Conservation (phyloP, 2,329 filamentous ascomycete species). For the Nigrospora oryzae region DNA sequence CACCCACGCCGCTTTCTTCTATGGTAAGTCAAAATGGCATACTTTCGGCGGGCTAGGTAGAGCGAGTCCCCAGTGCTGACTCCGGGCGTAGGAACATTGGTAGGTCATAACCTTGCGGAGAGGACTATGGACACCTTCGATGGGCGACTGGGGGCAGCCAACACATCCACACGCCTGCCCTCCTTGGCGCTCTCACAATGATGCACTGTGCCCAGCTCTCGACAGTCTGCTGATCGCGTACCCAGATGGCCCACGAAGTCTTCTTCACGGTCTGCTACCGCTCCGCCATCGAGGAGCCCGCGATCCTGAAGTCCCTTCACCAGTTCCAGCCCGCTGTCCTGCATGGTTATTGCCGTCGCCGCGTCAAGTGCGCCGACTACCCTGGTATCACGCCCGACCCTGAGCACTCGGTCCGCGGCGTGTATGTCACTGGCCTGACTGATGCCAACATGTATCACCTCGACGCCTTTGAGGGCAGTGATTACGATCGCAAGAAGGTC, state of each 20-base stretch:
- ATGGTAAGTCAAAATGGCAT: constrained; percentile 31
- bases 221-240: constrained; percentile 5
- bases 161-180: no score
- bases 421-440: constrained; percentile 70
- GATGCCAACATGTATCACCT: constrained; percentile 66
- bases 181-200: no score
- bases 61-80: constrained; percentile 9
- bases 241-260: constrained; percentile 72
- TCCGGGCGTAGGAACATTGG: constrained; percentile 27
- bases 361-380: constrained; percentile 66
- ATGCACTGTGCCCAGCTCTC: no score
- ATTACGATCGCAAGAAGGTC: constrained; percentile 33
- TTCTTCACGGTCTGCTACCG: constrained; percentile 80
- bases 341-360: constrained; percentile 59
- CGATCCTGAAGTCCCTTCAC: constrained; percentile 39
- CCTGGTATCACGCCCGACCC: constrained; percentile 61
- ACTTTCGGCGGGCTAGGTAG: neutral
- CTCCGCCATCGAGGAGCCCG: constrained; percentile 36
- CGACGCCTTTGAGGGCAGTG: constrained; percentile 72
- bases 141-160: no score
- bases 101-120: constrained; percentile 7
- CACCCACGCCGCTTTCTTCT: constrained; percentile 44
- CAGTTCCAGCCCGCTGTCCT: constrained; percentile 69
- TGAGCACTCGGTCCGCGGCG: constrained; percentile 59
- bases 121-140: no score